Conservation (phyloP, 2,329 filamentous ascomycete species). For the Xylariales sp. region DNA sequence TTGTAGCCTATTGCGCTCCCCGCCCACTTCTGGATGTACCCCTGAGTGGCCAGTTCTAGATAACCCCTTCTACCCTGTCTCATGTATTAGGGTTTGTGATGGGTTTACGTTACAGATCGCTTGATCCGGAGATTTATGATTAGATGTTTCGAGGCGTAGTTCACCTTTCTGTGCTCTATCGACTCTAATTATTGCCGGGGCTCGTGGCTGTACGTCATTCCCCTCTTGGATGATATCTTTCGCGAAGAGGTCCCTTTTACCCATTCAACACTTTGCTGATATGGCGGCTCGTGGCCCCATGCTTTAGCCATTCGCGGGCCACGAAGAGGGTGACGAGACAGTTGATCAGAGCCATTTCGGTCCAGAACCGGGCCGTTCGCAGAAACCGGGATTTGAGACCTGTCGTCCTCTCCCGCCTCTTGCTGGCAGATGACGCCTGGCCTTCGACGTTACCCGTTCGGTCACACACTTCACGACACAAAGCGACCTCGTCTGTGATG, state of each 20-base stretch:
- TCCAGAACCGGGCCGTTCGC: constrained; percentile 25
- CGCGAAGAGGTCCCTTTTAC: background rate
- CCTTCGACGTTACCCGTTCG: constrained; percentile 35
- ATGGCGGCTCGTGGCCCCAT: constrained; percentile 37
- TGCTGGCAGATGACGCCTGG: constrained; percentile 7
- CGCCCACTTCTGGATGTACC: background rate
- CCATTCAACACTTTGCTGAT: constrained; percentile 39
- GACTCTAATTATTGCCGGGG: background rate
- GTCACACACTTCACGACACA: constrained; percentile 71
- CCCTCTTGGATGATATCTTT: background rate
- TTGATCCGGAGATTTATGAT: background rate
- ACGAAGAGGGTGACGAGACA: constrained; percentile 32
- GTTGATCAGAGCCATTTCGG: constrained; percentile 35
- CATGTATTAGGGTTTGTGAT: background rate
- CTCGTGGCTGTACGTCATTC: background rate
- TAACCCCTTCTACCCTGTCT: background rate
- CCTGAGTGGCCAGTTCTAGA: background rate
- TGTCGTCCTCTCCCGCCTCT: constrained; percentile 4
- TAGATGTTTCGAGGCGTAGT: too few relatives aligned
- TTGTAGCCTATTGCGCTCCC: too few relatives aligned
- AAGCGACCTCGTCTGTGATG: constrained; percentile 83
- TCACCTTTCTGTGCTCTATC: background rate
- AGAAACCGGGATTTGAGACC: constrained; percentile 13
- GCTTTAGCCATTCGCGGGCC: constrained; percentile 30
- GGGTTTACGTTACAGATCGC: background rate